Conservation (phyloP, 257 asterid species). For the Echites panduratus region DNA sequence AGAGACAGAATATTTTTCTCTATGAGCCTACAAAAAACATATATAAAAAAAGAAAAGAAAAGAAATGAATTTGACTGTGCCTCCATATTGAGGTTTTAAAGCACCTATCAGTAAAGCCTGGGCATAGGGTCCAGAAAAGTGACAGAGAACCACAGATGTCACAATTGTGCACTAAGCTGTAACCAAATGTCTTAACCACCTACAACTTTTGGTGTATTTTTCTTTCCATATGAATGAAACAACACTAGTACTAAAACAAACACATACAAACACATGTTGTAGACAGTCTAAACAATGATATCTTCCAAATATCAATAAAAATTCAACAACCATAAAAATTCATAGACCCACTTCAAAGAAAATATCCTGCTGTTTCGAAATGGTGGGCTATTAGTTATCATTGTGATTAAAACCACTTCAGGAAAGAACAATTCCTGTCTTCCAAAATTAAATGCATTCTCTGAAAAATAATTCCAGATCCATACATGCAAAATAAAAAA, state of each 20-base stretch:
- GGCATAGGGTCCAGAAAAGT: not conserved
- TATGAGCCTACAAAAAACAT: not conserved
- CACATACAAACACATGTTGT: not conserved
- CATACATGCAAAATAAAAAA: not conserved
- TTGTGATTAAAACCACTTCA: not conserved
- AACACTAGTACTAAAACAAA: not conserved
- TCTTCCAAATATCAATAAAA: not conserved
- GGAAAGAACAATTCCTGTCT: not conserved
- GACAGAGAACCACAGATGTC: not conserved
- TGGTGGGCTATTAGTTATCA: not conserved
- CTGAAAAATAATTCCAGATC: not conserved
- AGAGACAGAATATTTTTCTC: not conserved
- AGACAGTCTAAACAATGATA: not conserved
- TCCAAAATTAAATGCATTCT: not conserved
- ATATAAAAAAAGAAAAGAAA: too few species aligned
- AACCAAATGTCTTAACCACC: not conserved
- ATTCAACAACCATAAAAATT: not conserved
- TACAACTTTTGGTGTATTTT: not conserved
- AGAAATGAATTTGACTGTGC: not conserved
- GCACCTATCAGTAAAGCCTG: not conserved
- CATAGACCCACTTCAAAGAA: not conserved
- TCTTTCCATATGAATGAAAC: not conserved
- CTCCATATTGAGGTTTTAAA: not conserved
- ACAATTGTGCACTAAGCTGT: not conserved
- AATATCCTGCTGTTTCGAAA: not conserved